Evolutionary conservation across 371 early-diverging fungal species (phyloP), one percentile per base, ranked within the genome.

Genomic region (Mucor velutinosus): DNA sequence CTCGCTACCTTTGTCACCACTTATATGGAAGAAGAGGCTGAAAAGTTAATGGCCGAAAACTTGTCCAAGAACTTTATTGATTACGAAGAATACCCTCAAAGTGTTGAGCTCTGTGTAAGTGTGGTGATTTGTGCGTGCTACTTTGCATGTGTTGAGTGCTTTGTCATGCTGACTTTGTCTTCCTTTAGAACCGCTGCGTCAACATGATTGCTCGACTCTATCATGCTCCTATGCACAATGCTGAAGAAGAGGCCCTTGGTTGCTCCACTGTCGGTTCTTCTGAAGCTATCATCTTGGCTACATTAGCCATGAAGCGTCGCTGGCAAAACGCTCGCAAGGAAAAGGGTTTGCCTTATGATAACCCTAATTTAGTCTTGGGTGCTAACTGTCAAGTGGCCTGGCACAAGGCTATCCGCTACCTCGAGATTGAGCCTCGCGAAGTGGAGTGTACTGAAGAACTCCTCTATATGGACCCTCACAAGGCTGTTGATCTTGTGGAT

Each of bases 1-100:
- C 77, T 91, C 61, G 92, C 92, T 27, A 84, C 86, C 27, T 93
- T 92, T 73, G 90, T 93, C 25, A 89, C 90, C 2, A 81, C 82
- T 14, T 81, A 72, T 58, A 81, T 81, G 82, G 82, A 79, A 70
- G 77, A 73, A 12, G 90, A 92, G 71, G 92, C 91, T 21, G 88
- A 92, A 29, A 85, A 87, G 69, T 76, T 93, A 57, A 90, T 92
- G 71, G 60, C 77, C 10, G 92, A 92, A 59, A 89, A 86, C 56
- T 65, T 89, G 55, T 78, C 80, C 73, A 92, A 91, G 80, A 92
- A 90, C 76, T 86, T 90, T 62, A 88, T 89, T 43, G 89, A 92
- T 72, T 80, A 84, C 30, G 93, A 92, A 66, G 92, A 90, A 71
- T 93, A 92, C 70, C 77, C 82, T 47, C 77, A 77, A 62, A 75